Evolutionary conservation across 108 stramenopile species (phyloP).

Genomic region (Fragilaria radians): DNA sequence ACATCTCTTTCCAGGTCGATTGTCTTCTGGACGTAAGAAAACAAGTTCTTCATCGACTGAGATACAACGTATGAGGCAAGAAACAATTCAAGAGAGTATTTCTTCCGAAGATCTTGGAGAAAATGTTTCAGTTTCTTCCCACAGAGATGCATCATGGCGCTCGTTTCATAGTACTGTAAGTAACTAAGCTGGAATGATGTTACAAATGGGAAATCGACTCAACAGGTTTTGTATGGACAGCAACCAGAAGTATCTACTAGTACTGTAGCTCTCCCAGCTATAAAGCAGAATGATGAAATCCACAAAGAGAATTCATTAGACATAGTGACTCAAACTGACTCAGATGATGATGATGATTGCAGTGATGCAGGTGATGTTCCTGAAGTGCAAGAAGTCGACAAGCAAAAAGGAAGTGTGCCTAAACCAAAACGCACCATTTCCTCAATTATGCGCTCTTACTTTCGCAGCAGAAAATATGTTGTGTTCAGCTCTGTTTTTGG

Average conservation of each 20-base stretch:
- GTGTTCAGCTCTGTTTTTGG: conserved; percentile 44
- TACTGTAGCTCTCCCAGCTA: no score
- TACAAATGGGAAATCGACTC: no score
- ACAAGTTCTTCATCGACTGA: not conserved
- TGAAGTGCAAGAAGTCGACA: not conserved
- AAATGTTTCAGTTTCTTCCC: no score
- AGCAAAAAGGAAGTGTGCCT: not conserved
- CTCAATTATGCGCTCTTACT: conserved; percentile 15
- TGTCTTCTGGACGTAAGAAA: not conserved
- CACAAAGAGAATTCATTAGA: no score
- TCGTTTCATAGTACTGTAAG: no score
- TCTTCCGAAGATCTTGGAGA: no score
- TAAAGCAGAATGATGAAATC: no score
- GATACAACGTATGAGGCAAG: not conserved
- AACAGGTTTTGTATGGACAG: no score
- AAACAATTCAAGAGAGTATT: not conserved
- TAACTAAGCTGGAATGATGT: no score
- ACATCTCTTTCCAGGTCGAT: not conserved
- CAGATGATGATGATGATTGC: conserved; percentile 3
- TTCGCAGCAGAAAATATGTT: conserved; percentile 19
- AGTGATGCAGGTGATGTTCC: conserved; percentile 15
- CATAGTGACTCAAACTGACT: no score
- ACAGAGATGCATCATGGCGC: no score
- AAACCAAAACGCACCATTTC: not conserved
- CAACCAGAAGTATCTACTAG: no score